Percentiles rank a stretch among this genome's conserved stretches.
Conservation (phyloP, 768 basidiomycete genomes). For the Pulveroboletus sp. region DNA sequence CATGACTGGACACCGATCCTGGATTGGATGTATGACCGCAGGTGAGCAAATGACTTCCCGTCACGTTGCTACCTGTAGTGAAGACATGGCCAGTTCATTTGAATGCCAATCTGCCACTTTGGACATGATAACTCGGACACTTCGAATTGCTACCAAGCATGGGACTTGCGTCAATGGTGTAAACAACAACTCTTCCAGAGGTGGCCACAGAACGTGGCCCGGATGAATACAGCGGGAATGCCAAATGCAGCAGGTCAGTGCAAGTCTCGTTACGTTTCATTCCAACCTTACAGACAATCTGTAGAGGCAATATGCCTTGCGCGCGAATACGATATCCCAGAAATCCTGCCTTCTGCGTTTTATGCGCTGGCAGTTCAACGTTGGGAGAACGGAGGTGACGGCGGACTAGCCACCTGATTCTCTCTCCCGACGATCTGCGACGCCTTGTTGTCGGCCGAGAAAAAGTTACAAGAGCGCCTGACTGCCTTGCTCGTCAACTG, state of each 20-base stretch:
- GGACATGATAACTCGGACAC: slow-evolving; percentile 24
- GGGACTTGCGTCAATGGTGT: slow-evolving; percentile 33
- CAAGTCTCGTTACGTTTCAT: not conserved
- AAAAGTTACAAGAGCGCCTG: slow-evolving; percentile 25
- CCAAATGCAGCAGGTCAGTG: slow-evolving; percentile 32
- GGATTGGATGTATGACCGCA: slow-evolving; percentile 33
- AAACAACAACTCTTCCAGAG: slow-evolving; percentile 19
- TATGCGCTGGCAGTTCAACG: slow-evolving; percentile 37
- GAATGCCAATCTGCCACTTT: slow-evolving; percentile 18
- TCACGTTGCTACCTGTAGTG: not conserved
- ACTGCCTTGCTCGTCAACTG: slow-evolving; percentile 13
- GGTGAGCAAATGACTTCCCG: slow-evolving; percentile 21
- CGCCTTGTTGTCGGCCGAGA: slow-evolving; percentile 33
- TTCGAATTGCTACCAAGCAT: slow-evolving; percentile 38
- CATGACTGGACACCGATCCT: slow-evolving; percentile 31
- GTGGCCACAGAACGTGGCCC: slow-evolving; percentile 30
- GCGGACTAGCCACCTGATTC: slow-evolving; percentile 29
- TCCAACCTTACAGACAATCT: not conserved
- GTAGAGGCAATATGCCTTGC: slow-evolving; percentile 36
- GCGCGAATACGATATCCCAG: slow-evolving; percentile 32
- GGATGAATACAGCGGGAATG: slow-evolving; percentile 28
- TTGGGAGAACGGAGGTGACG: slow-evolving; percentile 26
- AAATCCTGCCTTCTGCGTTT: slow-evolving; percentile 39
- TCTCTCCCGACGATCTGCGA: slow-evolving; percentile 28
- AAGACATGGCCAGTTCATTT: slow-evolving; percentile 23